Base-by-base conservation (phyloP, 192 early-diverging fungal species). In the Spizellomyces sp. region DNA sequence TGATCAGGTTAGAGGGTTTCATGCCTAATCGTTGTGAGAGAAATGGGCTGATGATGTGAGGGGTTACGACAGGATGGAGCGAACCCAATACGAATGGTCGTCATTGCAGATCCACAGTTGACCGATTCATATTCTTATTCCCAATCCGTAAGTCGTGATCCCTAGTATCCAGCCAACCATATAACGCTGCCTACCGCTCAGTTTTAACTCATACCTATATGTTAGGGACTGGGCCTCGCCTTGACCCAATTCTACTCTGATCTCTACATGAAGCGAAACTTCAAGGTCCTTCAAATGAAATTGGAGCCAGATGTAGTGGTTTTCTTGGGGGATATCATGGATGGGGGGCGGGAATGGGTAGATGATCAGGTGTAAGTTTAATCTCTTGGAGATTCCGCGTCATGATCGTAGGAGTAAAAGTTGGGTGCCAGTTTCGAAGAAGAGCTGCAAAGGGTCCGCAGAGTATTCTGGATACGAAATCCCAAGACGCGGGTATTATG, bases 61-160 rank as follows among this genome's bases (percentile, higher is more conserved):
- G 27, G 27, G 27, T 67, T 50, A 57, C 17, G n/a, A n/a, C 62
- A 69, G 67, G 27, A 9, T 45, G 54, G 48, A 48, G 45, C 27
- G 15, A 27, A 22, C 50, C 76, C 60, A 63, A 54, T 41, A 43
- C 77, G 60, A 45, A 41, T 94, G 17, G 88, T 89, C 10, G 69
- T 98, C 8, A 80, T 98, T 48, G 91, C 92, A 0, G 96, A 98
- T 77, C 95, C 96, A 47, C 96, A 98, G 72, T 85, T 98, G 48
- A 95, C 94, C 46, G 96, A 96, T 75, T 80, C 88, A 45, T 91
- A 90, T 71, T 96, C 95, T 9, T 98, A 98, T 71, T 75, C 82
- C 5, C 89, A 71, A 36, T 50, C 54, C 22, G 81, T 75, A 63
- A n/a, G 66, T 44, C 19, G 15, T 36, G 10, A 6, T 36, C 55